Evolutionary conservation across 2,329 filamentous ascomycete genomes (phyloP).

Genomic region (Cercospora sesami): DNA sequence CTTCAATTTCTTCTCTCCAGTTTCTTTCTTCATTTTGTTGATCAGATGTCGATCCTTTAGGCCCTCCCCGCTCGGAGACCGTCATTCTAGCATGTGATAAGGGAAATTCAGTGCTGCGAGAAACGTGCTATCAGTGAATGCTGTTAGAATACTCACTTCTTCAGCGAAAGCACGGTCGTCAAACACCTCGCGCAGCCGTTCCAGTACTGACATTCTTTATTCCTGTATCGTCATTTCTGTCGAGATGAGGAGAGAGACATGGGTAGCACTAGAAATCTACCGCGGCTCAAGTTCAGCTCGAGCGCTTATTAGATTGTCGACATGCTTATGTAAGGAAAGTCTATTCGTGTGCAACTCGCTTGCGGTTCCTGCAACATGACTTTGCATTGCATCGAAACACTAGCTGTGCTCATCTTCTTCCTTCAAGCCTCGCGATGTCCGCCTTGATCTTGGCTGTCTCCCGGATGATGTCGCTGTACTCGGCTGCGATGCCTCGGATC

Average conservation of each 20-base stretch:
- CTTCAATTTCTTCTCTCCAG: conserved; percentile 1
- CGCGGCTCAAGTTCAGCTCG: conserved; percentile 9
- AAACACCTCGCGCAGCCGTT: conserved; percentile 20
- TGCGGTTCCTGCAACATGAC: not conserved
- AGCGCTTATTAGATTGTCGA: not conserved
- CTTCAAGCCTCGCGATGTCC: conserved; percentile 40
- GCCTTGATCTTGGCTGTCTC: conserved; percentile 34
- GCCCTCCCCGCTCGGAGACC: not conserved
- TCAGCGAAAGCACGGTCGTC: conserved; percentile 21
- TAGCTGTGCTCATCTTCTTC: not conserved
- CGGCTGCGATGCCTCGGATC: conserved; percentile 43
- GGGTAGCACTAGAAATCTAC: conserved; percentile 1
- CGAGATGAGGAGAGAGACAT: not conserved
- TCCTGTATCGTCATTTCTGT: conserved; percentile 5
- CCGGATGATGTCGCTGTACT: conserved; percentile 40
- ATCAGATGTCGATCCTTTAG: not conserved
- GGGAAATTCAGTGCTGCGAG: not conserved
- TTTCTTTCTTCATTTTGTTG: not conserved
- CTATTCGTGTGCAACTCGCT: not conserved
- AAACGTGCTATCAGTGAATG: not conserved
- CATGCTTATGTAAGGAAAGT: conserved; percentile 5
- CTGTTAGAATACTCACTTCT: not conserved
- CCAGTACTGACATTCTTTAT: conserved; percentile 13
- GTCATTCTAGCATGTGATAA: not conserved
- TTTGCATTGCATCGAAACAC: not conserved